phyloP scores from a whole-genome alignment of 805 yeast species.

The Metschnikowia lachancei region DNA sequence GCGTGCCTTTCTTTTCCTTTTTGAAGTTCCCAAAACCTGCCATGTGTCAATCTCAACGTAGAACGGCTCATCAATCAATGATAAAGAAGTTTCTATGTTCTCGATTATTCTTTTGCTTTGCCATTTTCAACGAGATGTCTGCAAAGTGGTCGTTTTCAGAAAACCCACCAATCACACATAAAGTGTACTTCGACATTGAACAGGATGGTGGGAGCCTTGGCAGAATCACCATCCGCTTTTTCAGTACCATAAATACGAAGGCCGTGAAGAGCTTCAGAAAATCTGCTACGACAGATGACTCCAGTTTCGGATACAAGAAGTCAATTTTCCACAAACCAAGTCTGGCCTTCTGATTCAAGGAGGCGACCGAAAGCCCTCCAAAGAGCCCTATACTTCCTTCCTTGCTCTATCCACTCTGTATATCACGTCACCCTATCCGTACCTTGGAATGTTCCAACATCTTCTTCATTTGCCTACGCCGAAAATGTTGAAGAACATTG shows the following conservation, averaged over 20 bases:
- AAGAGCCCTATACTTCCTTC: too few relatives aligned
- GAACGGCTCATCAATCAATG: constrained; percentile 6
- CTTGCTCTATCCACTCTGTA: too few relatives aligned
- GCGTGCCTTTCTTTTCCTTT: too few relatives aligned
- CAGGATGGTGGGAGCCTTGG: constrained; percentile 80
- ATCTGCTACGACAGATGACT: constrained; percentile 60
- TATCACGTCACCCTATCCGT: too few relatives aligned
- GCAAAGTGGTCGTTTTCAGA: constrained; percentile 25
- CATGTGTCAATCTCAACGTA: too few relatives aligned
- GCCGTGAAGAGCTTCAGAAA: constrained; percentile 88
- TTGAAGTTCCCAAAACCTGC: too few relatives aligned
- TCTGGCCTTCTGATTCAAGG: constrained; percentile 80
- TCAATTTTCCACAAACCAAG: constrained; percentile 72
- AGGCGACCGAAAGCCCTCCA: constrained; percentile 73
- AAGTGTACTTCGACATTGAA: constrained; percentile 80
- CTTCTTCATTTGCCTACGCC: too few relatives aligned
- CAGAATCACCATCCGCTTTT: constrained; percentile 80
- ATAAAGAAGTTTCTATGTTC: constrained; percentile 18
- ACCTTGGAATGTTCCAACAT: too few relatives aligned
- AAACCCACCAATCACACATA: constrained; percentile 62
- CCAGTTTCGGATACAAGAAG: constrained; percentile 59
- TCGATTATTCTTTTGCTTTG: constrained; percentile 16
- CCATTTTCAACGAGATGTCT: constrained; percentile 12
- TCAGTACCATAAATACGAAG: constrained; percentile 81
- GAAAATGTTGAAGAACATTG: too few relatives aligned